Conservation (phyloP, 1,139 yeast genomes). For the Debaryomyces sp. region DNA sequence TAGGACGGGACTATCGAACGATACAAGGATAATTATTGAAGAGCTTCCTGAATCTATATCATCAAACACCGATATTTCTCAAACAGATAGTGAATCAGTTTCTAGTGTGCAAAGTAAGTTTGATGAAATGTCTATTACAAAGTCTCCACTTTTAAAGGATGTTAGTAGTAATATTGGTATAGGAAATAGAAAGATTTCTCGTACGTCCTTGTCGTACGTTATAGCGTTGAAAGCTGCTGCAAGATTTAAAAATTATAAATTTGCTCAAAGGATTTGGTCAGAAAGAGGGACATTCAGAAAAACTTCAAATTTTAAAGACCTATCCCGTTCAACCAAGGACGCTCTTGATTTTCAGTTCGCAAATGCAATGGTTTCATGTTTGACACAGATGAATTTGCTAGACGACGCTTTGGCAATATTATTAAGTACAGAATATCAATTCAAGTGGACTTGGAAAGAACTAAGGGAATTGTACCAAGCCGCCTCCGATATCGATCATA, state of each 20-base stretch:
- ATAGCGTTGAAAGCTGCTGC: slow-evolving; percentile 70
- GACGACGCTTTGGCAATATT: slow-evolving; percentile 75
- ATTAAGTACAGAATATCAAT: slow-evolving; percentile 65
- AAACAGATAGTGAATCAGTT: slow-evolving; percentile 8
- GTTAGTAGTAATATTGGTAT: slow-evolving; percentile 10
- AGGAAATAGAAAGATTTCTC: slow-evolving; percentile 29
- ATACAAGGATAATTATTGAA: slow-evolving; percentile 15
- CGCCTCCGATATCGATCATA: slow-evolving; percentile 55
- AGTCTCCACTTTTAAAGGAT: slow-evolving; percentile 30
- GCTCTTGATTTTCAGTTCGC: slow-evolving; percentile 71
- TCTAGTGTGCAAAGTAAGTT: slow-evolving; percentile 12
- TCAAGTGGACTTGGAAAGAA: slow-evolving; percentile 70
- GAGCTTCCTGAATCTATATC: slow-evolving; percentile 25
- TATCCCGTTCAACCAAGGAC: slow-evolving; percentile 43
- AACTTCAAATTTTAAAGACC: slow-evolving; percentile 45
- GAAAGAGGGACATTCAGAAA: slow-evolving; percentile 78
- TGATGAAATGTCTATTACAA: slow-evolving; percentile 16
- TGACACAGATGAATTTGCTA: slow-evolving; percentile 53
- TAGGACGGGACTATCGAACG: slow-evolving; percentile 22
- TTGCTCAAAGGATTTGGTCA: slow-evolving; percentile 70
- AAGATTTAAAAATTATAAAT: slow-evolving; percentile 49
- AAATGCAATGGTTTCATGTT: slow-evolving; percentile 56
- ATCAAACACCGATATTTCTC: slow-evolving; percentile 9
- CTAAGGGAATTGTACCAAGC: slow-evolving; percentile 50
- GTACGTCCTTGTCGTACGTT: slow-evolving; percentile 59